Conservation (phyloP, 2,329 filamentous ascomycete genomes). For the Fusarium papillatum region DNA sequence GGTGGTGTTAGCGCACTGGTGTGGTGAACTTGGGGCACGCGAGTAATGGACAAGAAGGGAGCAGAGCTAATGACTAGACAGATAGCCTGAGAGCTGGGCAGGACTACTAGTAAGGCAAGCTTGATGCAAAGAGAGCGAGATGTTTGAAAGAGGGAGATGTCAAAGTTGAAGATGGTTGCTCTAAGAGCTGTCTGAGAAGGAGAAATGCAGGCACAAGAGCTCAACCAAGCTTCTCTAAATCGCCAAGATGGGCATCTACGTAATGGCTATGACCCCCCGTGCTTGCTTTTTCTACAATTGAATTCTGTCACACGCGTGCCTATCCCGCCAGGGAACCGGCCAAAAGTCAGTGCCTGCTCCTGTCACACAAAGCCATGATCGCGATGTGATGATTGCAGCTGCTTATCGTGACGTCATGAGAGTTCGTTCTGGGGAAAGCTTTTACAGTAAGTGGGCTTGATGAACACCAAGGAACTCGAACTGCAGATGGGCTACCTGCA, state of each 20-base stretch:
- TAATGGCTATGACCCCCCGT: constrained; percentile 19
- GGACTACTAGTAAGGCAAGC: background rate
- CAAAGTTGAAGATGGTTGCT: background rate
- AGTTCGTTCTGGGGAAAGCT: constrained; percentile 15
- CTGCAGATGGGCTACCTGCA: background rate
- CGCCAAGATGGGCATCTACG: constrained; percentile 35
- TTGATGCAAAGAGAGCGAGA: background rate
- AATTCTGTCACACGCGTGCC: constrained; percentile 25
- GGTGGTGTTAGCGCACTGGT: background rate
- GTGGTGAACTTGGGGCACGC: constrained; percentile 14
- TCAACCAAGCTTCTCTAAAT: constrained; percentile 15
- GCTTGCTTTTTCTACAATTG: constrained; percentile 13
- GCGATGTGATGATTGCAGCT: constrained; percentile 24
- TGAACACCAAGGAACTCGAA: constrained; percentile 5
- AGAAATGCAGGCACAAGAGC: constrained; percentile 21
- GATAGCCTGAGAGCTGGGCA: background rate
- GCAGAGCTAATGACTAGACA: background rate
- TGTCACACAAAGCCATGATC: constrained; percentile 44
- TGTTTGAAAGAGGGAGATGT: background rate
- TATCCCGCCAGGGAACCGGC: constrained; percentile 9
- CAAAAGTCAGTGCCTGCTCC: constrained; percentile 3
- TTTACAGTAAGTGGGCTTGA: background rate
- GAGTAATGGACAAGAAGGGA: background rate
- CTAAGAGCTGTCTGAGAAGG: constrained; percentile 17
- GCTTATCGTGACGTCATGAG: constrained; percentile 44